Base-by-base conservation (phyloP, 163 green algal species). In the Prototheca wickerhamii region DNA sequence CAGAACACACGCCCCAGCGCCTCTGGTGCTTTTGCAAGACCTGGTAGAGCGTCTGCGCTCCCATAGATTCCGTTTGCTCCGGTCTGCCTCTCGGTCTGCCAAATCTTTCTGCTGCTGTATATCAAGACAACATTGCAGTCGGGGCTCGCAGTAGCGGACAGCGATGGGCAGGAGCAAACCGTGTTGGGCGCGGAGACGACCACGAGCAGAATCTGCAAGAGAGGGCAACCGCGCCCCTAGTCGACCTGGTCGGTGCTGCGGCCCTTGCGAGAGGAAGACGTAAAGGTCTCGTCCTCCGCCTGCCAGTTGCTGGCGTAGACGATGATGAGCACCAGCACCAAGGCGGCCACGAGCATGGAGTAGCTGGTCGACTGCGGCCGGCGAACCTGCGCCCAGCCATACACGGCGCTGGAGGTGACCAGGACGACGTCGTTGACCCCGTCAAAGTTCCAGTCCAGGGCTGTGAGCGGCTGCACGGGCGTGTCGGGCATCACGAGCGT, bases 391-490 rank as follows among this genome's bases (percentile, higher is more conserved):
- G 77, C 71, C 63, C 84, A 95, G 10, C 77, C 89, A 62, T 89
- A 96, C 0, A 93, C 28, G 4, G 81, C 83, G n/a, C 78, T 56
- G 18, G 56, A 42, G 0, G 72, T 81, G 10, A 91, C 67, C 12
- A 96, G 35, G 0, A 98, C 68, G 2, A 98, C 55, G 68, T 98
- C 92, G 25, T 81, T 96, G 33, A 93, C 75, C 8, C 84, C 78
- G 62, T 97, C 91, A 3, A 86, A 81, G 69, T 92, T 90, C 75
- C 92, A 97, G 61, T 98, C 92, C 23, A 72, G 65, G 34, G 89
- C 51, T 20, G 93, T 51, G 44, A 77, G 59, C 31, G 86, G 84
- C 60, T 82, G 72, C 0, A 72, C 52, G 15, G 87, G 84, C 8
- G 67, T 37, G 8, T 71, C 76, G 3, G 90, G 83, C 61, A 96